A percentile compares a stretch with the other conserved stretches of the same genome.
Conservation (phyloP, 2,329 filamentous ascomycete genomes). For the Alternaria metachromatica region DNA sequence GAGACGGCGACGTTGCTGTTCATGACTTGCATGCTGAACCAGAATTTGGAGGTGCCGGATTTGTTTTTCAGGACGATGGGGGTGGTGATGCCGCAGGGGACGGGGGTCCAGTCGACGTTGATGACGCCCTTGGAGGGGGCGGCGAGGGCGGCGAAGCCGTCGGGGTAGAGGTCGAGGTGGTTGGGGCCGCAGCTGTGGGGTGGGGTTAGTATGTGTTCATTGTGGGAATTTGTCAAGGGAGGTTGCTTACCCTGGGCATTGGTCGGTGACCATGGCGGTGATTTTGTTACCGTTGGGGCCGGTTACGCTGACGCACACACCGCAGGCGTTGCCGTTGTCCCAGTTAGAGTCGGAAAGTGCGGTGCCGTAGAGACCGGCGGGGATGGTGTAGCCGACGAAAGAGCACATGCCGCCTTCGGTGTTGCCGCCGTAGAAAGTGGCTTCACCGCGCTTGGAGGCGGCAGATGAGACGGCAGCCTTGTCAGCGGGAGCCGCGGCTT, state of each 20-base stretch:
- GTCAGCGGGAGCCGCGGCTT: background rate
- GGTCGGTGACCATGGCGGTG: constrained; percentile 69
- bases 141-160: constrained; percentile 59
- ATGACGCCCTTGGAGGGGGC: constrained; percentile 57
- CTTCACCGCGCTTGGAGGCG: constrained; percentile 33
- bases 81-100: constrained; percentile 59
- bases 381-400: constrained; percentile 68
- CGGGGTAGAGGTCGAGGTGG: constrained; percentile 63
- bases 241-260: constrained; percentile 55
- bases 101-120: constrained; percentile 57
- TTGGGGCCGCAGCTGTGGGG: constrained; percentile 54
- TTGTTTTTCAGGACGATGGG: constrained; percentile 62
- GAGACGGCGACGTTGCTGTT: constrained; percentile 65
- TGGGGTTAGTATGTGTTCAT: background rate
- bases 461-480: constrained; percentile 1
- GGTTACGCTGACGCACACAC: constrained; percentile 66
- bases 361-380: constrained; percentile 65
- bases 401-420: constrained; percentile 67
- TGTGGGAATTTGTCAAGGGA: background rate
- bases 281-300: constrained; percentile 64
- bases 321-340: constrained; percentile 64
- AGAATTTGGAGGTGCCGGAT: constrained; percentile 58
- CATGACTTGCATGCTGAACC: constrained; percentile 70
- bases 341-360: constrained; percentile 67
- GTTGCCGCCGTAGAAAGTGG: constrained; percentile 50